A percentile compares a stretch with the other conserved stretches of the same genome.
Evolutionary conservation across 768 basidiomycete species (phyloP).

Genomic region (Russula brevipes): DNA sequence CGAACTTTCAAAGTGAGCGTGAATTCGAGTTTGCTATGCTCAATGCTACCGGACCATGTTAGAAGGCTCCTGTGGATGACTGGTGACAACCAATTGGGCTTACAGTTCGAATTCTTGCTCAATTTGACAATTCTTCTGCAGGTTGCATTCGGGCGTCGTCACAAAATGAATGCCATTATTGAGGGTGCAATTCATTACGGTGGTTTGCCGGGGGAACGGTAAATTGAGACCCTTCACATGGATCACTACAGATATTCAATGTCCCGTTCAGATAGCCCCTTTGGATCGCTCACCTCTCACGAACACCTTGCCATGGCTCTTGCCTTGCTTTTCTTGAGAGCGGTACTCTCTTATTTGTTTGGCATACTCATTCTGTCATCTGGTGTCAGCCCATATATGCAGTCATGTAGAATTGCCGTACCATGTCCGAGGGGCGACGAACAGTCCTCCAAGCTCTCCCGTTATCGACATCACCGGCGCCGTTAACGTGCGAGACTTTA

Average conservation of each 20-base stretch:
- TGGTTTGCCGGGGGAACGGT: slow-evolving; percentile 72
- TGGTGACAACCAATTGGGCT: slow-evolving; percentile 29
- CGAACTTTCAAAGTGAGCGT: slow-evolving; percentile 84
- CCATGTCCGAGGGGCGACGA: slow-evolving; percentile 91
- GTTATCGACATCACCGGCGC: slow-evolving; percentile 76
- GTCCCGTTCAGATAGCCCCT: background rate
- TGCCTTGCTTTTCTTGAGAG: slow-evolving; percentile 69
- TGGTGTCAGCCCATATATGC: background rate
- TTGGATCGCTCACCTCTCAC: slow-evolving; percentile 61
- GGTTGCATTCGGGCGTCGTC: slow-evolving; percentile 73
- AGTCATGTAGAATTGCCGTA: slow-evolving; percentile 32
- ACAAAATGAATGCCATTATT: slow-evolving; percentile 98
- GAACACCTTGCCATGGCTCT: slow-evolving; percentile 88
- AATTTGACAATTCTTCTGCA: slow-evolving; percentile 56
- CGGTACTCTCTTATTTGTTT: slow-evolving; percentile 83
- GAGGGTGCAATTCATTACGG: slow-evolving; percentile 76
- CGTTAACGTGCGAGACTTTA: slow-evolving; percentile 61
- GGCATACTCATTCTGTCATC: slow-evolving; percentile 80
- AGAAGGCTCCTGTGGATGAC: background rate
- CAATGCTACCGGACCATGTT: slow-evolving; percentile 50
- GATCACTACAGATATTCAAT: slow-evolving; percentile 47
- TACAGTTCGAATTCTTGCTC: slow-evolving; percentile 91
- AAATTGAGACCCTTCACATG: slow-evolving; percentile 68
- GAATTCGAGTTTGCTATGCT: slow-evolving; percentile 93
- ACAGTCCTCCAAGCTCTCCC: slow-evolving; percentile 86